Percentiles rank a stretch among this genome's conserved stretches.
These are phyloP conservation scores for Chrysoporthe deuterocubensis DNA, from an alignment of 2,329 filamentous ascomycete genomes.

Conservation along the genomic window DNA sequence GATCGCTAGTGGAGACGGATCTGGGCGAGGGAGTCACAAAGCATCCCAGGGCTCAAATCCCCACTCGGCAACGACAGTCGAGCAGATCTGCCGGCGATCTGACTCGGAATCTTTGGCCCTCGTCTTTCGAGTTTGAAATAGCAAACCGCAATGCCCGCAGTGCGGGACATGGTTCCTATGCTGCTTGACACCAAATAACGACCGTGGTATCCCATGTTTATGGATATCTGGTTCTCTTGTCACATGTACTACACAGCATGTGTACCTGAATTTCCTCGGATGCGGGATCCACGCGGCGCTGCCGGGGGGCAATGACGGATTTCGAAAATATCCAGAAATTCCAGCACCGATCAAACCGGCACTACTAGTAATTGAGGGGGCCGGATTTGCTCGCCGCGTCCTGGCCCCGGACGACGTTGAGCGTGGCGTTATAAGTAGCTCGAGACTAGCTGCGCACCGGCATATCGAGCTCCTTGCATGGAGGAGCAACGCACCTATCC, in stretches of 20 bases:
- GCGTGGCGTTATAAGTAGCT: slow-evolving; percentile 7
- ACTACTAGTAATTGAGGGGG: neutral
- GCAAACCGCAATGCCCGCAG: neutral
- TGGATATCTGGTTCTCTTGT: neutral
- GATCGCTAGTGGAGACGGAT: slow-evolving; percentile 25
- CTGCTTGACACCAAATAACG: neutral
- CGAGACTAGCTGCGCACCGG: slow-evolving; percentile 8
- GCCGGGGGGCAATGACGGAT: slow-evolving; percentile 1
- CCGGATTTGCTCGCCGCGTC: neutral
- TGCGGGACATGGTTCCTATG: neutral
- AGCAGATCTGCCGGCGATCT: neutral
- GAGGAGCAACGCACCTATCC: slow-evolving; percentile 13
- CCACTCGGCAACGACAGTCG: neutral
- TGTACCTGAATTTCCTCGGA: neutral
- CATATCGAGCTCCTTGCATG: slow-evolving; percentile 11
- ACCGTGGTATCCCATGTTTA: neutral
- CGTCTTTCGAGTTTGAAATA: neutral
- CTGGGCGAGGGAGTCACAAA: slow-evolving; percentile 3
- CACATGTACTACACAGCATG: neutral
- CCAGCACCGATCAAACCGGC: neutral
- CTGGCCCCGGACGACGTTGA: neutral
- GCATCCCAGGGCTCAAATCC: neutral
- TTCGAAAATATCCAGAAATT: slow-evolving; percentile 1
- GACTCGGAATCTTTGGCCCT: neutral
- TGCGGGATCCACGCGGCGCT: neutral